A percentile compares a stretch with the other conserved stretches of the same genome.
phyloP scores from a whole-genome alignment of 106 monocot species.

The Iris macrosiphon region DNA sequence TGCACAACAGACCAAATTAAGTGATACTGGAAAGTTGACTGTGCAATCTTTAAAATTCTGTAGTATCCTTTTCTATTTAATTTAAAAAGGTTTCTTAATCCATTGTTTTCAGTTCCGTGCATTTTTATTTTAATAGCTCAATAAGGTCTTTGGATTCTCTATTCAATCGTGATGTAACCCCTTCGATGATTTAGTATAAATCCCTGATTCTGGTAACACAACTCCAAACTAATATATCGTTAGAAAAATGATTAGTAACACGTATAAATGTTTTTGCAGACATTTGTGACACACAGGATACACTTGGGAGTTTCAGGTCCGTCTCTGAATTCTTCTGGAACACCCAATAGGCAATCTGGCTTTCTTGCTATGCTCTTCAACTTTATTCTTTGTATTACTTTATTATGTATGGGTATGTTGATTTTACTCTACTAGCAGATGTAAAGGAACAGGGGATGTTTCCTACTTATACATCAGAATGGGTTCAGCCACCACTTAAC shows the following conservation, averaged over 20 bases:
- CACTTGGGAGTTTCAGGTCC: constrained; percentile 67
- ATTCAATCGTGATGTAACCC: no score
- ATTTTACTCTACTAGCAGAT: constrained; percentile 19
- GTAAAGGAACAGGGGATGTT: constrained; percentile 10
- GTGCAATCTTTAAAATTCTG: no score
- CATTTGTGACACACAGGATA: constrained; percentile 71
- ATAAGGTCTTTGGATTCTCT: no score
- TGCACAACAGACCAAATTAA: no score
- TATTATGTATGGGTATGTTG: neutral
- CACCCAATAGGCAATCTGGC: neutral
- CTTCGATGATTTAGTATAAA: no score
- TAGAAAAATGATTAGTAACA: neutral
- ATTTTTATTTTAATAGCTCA: no score
- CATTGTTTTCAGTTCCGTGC: no score
- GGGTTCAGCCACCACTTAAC: constrained; percentile 56
- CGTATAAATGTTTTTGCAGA: constrained; percentile 41
- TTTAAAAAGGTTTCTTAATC: no score
- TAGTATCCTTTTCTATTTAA: no score
- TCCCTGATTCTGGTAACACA: no score
- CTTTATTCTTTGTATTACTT: neutral
- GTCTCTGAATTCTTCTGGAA: neutral
- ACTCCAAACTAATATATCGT: no score
- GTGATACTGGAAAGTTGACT: no score
- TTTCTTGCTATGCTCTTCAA: neutral
- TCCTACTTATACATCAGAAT: constrained; percentile 44